These are phyloP conservation scores for Candida coquimbonensis DNA, from an alignment of 805 yeast genomes.

Conservation along the genomic window DNA sequence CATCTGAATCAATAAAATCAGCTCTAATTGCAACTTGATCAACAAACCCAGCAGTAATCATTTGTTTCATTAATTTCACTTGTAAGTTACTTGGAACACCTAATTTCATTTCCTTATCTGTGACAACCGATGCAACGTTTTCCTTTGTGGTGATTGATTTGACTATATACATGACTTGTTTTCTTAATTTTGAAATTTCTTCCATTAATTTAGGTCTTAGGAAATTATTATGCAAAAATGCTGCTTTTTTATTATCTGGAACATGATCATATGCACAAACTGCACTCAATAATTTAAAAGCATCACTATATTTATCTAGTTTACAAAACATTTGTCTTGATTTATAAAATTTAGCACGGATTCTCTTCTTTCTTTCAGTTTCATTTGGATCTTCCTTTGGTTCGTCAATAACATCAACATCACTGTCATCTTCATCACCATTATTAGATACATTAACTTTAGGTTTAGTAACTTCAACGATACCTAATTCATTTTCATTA, in stretches of 20 bases:
- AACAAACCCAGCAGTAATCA: conserved; percentile 85
- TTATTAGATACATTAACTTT: conserved; percentile 10
- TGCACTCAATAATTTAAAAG: conserved; percentile 65
- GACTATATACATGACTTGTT: conserved; percentile 72
- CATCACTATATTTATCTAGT: conserved; percentile 72
- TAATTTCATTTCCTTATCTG: conserved; percentile 41
- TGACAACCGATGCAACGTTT: conserved; percentile 42
- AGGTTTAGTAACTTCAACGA: conserved; percentile 23
- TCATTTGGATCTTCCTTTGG: conserved; percentile 29
- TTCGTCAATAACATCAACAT: conserved; percentile 21
- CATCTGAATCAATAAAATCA: conserved; percentile 61
- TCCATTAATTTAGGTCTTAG: conserved; percentile 76
- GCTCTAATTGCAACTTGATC: conserved; percentile 88
- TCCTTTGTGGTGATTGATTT: conserved; percentile 57
- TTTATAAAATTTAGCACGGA: conserved; percentile 47
- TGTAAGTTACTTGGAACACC: conserved; percentile 65
- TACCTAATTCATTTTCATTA: conserved; percentile 66
- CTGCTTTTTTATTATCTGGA: conserved; percentile 35
- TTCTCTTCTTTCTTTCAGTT: conserved; percentile 29
- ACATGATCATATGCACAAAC: conserved; percentile 85
- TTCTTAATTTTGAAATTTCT: conserved; percentile 75
- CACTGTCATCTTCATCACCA: conserved; percentile 24
- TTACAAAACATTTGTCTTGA: conserved; percentile 56
- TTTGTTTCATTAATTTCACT: conserved; percentile 76
- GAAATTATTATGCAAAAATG: conserved; percentile 55